These are phyloP conservation scores for Leishmania major DNA, from an alignment of 208 protist species.

Conservation along the genomic window DNA sequence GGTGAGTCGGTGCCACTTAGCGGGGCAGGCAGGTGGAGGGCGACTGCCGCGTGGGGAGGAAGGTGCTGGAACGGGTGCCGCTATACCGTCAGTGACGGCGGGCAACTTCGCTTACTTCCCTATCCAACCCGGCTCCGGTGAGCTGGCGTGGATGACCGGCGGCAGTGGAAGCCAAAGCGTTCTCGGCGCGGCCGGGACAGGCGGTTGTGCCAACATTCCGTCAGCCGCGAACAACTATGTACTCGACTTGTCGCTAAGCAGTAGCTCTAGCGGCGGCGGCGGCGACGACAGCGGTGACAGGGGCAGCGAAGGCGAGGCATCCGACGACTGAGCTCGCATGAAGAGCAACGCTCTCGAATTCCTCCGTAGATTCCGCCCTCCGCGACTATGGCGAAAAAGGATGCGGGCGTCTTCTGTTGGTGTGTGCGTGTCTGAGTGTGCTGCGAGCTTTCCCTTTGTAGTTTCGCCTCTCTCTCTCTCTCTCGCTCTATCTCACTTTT, in stretches of 20 bases:
- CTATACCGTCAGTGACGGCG: neutral
- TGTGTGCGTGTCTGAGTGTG: neutral
- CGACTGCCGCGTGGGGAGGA: neutral
- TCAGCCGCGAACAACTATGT: conserved; percentile 17
- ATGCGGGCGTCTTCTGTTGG: neutral
- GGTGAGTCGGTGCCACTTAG: neutral
- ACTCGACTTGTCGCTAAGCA: conserved; percentile 28
- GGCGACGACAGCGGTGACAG: conserved; percentile 9
- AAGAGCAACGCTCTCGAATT: too few relatives aligned
- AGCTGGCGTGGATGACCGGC: neutral
- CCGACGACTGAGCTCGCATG: neutral
- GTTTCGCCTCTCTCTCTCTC: neutral
- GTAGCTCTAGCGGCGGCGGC: neutral
- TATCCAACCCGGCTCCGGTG: neutral
- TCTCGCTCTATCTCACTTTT: neutral
- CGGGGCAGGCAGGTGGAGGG: neutral
- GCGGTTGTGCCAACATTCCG: conserved; percentile 18
- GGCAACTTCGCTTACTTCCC: neutral
- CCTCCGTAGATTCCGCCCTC: neutral
- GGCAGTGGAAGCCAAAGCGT: neutral
- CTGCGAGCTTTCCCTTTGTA: neutral
- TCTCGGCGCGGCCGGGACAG: neutral
- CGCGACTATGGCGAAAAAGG: neutral
- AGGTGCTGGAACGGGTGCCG: neutral
- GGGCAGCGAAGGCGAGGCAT: neutral